These are phyloP conservation scores for Heterococcus sp. DNA, from an alignment of 108 stramenopile genomes.

Conservation along the genomic window DNA sequence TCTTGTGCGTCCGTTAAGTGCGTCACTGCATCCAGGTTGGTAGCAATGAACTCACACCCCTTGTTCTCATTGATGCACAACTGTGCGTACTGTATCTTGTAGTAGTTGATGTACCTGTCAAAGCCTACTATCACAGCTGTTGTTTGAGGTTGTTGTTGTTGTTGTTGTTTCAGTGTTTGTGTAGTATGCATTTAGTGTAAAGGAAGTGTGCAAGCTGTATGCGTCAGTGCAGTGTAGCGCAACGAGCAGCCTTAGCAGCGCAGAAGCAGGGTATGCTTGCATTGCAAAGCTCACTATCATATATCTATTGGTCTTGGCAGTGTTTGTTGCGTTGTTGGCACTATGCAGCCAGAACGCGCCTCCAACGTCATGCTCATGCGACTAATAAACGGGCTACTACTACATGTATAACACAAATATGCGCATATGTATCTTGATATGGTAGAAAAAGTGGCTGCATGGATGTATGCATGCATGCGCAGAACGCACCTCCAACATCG, in stretches of 20 bases:
- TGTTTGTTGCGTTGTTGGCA: no score
- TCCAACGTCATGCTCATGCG: no score
- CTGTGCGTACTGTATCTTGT: conserved; percentile 98
- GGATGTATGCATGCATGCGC: no score
- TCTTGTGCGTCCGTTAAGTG: conserved; percentile 97
- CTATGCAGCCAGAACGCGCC: no score
- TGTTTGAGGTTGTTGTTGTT: no score
- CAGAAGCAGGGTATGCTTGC: no score
- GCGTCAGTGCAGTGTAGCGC: background rate
- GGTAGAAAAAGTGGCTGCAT: no score
- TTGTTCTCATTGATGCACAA: conserved; percentile 90
- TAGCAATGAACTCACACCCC: conserved; percentile 93
- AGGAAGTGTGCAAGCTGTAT: background rate
- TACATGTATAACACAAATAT: no score
- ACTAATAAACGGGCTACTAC: no score
- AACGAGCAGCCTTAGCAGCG: background rate
- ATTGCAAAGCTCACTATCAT: no score
- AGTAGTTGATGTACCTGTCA: conserved; percentile 91
- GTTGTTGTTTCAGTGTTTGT: background rate
- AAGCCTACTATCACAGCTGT: conserved; percentile 88
- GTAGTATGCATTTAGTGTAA: background rate
- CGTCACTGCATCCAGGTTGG: conserved; percentile 93
- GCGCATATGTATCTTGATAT: no score
- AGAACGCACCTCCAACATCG: conserved; percentile 78
- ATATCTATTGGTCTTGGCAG: no score